Base-by-base conservation (phyloP, 345 rosid species). In the Rhizophora apiculata region DNA sequence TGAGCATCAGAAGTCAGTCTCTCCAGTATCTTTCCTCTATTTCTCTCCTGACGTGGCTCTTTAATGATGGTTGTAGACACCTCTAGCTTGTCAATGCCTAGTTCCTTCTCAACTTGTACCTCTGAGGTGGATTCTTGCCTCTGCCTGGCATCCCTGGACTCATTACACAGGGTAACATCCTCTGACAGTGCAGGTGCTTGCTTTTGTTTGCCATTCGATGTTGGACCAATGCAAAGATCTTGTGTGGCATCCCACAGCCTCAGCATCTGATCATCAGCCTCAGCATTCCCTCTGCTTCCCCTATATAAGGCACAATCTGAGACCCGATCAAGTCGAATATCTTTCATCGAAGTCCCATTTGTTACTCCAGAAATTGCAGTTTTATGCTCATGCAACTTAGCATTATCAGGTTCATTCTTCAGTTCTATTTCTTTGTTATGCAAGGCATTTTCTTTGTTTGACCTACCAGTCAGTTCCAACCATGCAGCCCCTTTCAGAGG, bases 61-160 rank as follows among this genome's bases (percentile, higher is more conserved):
- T 69, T 69, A n/a, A 62, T 63, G 36, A 56, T 70, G 83, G 76
- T 82, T 24, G 70, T 70, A 2, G 89, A 80, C 65, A 88, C 71
- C 82, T 88, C 96, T 19, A 87, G 80, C 84, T 76, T 86, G 85
- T 89, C 92, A 16, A 89, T 70, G 21, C 81, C 86, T 63, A 88
- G 76, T 73, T 87, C 90, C 80, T 85, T 86, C 87, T 89, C 96
- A 48, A 79, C 69, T 70, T 83, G 85, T 63, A 78, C 71, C 65
- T 90, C 95, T 68, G 84, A 79, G 63, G 81, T 76, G 46, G 79
- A 80, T 70, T 69, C 56, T 62, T 9, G 66, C 71, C 73, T 83
- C 69, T 43, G 56, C 57, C 53, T 71, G 39, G 36, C 65, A 22
- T 49, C 74, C 55, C 21, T 71, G 66, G 65, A 65, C 58, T 24